phyloP scores from a whole-genome alignment of 257 asterid genomes.

The Solanum gracilifrons region DNA sequence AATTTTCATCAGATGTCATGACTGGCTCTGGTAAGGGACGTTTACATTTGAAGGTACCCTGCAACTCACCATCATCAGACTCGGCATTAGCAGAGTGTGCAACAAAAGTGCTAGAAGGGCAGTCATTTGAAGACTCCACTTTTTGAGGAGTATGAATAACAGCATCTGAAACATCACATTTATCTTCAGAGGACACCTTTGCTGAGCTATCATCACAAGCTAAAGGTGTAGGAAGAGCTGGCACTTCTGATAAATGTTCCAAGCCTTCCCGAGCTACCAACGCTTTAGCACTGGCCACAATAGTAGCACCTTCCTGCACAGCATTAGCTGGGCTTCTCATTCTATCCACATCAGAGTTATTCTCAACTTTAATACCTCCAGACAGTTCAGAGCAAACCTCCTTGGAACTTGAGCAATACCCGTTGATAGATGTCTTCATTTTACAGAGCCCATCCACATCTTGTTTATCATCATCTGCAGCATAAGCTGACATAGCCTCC shows the following conservation, averaged over 20 bases:
- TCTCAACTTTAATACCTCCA: neutral
- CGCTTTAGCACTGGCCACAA: conserved; percentile 9
- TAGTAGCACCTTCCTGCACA: conserved; percentile 27
- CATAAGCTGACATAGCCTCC: conserved; percentile 98
- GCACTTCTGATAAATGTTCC: conserved; percentile 14
- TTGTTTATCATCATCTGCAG: conserved; percentile 49
- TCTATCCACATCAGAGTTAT: conserved; percentile 1
- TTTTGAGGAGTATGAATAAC: conserved; percentile 2
- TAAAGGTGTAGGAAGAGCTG: conserved; percentile 15
- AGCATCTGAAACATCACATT: conserved; percentile 16
- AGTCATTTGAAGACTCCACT: conserved; percentile 10
- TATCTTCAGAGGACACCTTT: conserved; percentile 17
- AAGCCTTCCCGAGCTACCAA: conserved; percentile 8
- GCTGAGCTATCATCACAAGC: conserved; percentile 11
- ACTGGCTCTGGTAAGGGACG: conserved; percentile 7
- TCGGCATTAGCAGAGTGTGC: conserved; percentile 15
- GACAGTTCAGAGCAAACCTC: conserved; percentile 19
- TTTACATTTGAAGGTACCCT: conserved; percentile 11
- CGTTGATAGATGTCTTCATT: conserved; percentile 6
- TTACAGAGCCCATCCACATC: conserved; percentile 25
- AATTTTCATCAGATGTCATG: conserved; percentile 10
- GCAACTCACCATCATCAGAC: conserved; percentile 10
- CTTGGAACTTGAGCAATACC: conserved; percentile 5
- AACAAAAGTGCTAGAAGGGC: conserved; percentile 15
- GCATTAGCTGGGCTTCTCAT: conserved; percentile 5